Percentiles rank a stretch among this genome's conserved stretches.
Evolutionary conservation across 805 yeast species (phyloP).

Genomic region (Candida loeiensis): DNA sequence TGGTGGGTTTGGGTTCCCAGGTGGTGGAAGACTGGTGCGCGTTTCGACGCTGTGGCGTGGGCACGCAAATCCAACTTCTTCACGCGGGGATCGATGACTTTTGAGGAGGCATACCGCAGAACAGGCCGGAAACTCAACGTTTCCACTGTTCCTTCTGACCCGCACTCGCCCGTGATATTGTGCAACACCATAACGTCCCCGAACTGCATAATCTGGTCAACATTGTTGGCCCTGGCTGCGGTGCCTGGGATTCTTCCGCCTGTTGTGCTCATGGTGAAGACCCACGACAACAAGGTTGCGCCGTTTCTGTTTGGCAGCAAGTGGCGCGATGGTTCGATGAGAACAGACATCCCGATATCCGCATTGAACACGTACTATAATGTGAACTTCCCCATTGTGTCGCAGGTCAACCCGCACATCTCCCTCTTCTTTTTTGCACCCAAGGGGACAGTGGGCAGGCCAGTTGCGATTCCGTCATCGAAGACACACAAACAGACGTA

Average conservation of each 20-base stretch:
- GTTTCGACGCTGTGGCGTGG: conserved; percentile 74
- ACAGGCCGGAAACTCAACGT: conserved; percentile 72
- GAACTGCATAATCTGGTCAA: conserved; percentile 77
- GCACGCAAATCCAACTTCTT: conserved; percentile 66
- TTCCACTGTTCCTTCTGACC: conserved; percentile 78
- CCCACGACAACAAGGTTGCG: conserved; percentile 34
- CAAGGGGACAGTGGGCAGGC: conserved; percentile 76
- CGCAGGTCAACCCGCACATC: conserved; percentile 82
- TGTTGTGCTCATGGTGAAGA: conserved; percentile 72
- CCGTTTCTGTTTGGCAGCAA: conserved; percentile 74
- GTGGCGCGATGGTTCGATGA: conserved; percentile 75
- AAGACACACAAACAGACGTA: conserved; percentile 30
- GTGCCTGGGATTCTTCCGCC: conserved; percentile 83
- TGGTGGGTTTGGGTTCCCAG: conserved; percentile 58
- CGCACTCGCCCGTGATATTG: conserved; percentile 74
- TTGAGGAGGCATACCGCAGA: conserved; percentile 61
- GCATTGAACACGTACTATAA: conserved; percentile 72
- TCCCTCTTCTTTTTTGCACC: conserved; percentile 74
- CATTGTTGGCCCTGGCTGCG: conserved; percentile 73
- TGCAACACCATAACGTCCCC: conserved; percentile 78
- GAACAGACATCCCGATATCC: conserved; percentile 76
- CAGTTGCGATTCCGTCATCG: conserved; percentile 56
- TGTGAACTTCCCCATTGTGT: conserved; percentile 70
- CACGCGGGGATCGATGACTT: conserved; percentile 69
- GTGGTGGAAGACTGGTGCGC: conserved; percentile 72